Evolutionary conservation across 2,329 filamentous ascomycete genomes (phyloP).

Genomic region (Chrysoporthe deuterocubensis): DNA sequence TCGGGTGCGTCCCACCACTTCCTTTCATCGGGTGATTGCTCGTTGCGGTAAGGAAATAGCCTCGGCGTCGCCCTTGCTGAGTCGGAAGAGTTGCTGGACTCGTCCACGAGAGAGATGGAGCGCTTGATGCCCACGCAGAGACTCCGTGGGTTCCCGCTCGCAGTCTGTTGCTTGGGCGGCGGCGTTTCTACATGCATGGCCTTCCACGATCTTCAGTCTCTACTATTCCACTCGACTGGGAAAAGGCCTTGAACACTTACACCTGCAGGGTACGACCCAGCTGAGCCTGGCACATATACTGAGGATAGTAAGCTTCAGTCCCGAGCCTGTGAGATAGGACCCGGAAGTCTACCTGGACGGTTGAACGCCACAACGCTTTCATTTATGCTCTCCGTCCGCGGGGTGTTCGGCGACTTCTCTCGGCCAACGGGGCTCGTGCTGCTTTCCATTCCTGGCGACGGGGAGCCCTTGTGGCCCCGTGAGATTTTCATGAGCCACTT

Average conservation of each 20-base stretch:
- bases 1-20: constrained; percentile 40
- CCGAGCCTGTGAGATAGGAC: background rate
- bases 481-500: constrained; percentile 21
- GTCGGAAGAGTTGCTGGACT: constrained; percentile 14
- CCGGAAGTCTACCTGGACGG: constrained; percentile 10
- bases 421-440: background rate
- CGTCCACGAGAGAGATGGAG: background rate
- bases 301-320: background rate
- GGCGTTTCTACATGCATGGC: constrained; percentile 13
- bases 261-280: constrained; percentile 23
- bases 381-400: background rate
- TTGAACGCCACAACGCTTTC: constrained; percentile 1
- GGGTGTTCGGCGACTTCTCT: background rate
- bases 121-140: constrained; percentile 19
- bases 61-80: constrained; percentile 2
- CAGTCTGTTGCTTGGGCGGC: constrained; percentile 1
- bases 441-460: background rate
- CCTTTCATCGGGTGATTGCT: constrained; percentile 23
- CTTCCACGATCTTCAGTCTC: constrained; percentile 11
- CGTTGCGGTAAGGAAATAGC: constrained; percentile 9
- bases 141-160: constrained; percentile 11
- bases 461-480: background rate
- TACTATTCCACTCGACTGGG: background rate
- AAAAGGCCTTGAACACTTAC: constrained; percentile 2
- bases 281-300: constrained; percentile 9